Evolutionary conservation across 2,329 filamentous ascomycete genomes (phyloP).

Genomic region (Parascedosporium putredinis): DNA sequence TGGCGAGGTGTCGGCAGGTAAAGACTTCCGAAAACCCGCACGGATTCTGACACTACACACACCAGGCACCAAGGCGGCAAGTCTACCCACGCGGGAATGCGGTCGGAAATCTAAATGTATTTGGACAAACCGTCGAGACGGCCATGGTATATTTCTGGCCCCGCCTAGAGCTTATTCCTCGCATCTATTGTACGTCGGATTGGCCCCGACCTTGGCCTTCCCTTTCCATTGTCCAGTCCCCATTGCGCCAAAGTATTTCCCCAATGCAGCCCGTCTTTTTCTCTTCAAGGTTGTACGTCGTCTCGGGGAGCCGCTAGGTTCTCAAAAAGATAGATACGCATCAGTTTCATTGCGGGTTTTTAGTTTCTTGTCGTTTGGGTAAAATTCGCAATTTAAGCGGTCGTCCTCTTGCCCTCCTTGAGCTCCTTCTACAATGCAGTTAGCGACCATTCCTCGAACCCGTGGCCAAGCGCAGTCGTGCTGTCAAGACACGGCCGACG

Average conservation of each 20-base stretch:
- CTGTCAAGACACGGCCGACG: not conserved
- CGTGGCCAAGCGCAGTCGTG: not conserved
- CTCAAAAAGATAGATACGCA: slow-evolving; percentile 1
- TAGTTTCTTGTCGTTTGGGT: not conserved
- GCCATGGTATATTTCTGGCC: slow-evolving; percentile 8
- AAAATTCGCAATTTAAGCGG: slow-evolving; percentile 47
- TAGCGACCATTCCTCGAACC: slow-evolving; percentile 16
- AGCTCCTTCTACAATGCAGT: slow-evolving; percentile 71
- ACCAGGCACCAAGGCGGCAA: not conserved
- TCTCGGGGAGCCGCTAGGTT: not conserved
- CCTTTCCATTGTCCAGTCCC: slow-evolving; percentile 8
- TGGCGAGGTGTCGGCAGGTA: too few relatives aligned
- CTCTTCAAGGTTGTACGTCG: slow-evolving; percentile 1
- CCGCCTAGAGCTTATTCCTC: slow-evolving; percentile 1
- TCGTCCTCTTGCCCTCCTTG: slow-evolving; percentile 89
- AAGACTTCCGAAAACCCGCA: too few relatives aligned
- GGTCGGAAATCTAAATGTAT: not conserved
- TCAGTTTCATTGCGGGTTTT: not conserved
- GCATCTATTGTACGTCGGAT: slow-evolving; percentile 6
- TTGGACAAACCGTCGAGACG: slow-evolving; percentile 6
- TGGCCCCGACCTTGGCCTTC: slow-evolving; percentile 5
- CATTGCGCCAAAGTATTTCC: slow-evolving; percentile 3
- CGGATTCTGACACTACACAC: not conserved
- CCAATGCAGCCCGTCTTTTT: not conserved
- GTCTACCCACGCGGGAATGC: not conserved